phyloP scores from a whole-genome alignment of 2,329 filamentous ascomycete genomes.

The Ophiostoma sp. region DNA sequence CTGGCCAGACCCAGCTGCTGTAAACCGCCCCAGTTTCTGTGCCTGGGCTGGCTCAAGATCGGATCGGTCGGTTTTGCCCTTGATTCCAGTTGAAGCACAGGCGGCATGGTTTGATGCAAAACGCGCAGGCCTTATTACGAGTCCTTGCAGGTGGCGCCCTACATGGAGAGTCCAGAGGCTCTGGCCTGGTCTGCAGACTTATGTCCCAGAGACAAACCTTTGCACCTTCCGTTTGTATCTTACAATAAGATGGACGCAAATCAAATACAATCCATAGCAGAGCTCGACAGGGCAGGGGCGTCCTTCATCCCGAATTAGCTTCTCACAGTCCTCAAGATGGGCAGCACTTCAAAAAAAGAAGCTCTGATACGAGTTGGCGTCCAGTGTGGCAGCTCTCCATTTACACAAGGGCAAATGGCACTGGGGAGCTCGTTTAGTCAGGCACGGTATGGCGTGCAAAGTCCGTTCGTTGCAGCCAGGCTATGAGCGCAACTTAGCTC shows the following conservation, averaged over 20 bases:
- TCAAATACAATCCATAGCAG: neutral
- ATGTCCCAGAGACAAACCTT: neutral
- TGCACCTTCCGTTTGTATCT: neutral
- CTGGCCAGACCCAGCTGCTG: constrained; percentile 9
- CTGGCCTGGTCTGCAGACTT: neutral
- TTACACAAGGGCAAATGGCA: neutral
- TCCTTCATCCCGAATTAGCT: neutral
- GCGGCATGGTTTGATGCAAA: neutral
- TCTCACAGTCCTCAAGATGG: neutral
- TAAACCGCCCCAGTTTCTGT: neutral
- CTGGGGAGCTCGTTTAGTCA: neutral
- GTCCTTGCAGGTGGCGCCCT: constrained; percentile 1
- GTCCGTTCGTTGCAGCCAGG: neutral
- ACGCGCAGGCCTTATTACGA: neutral
- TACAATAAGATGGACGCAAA: neutral
- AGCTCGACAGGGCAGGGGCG: neutral
- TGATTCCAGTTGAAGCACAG: constrained; percentile 3
- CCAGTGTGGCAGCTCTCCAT: neutral
- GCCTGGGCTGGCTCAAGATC: constrained; percentile 8
- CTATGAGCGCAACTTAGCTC: neutral
- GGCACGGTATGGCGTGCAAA: neutral
- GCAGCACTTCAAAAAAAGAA: neutral
- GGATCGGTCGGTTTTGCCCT: constrained; percentile 14
- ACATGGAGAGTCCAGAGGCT: neutral
- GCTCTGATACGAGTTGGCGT: neutral